These are phyloP conservation scores for Serendipita sp. DNA, from an alignment of 768 basidiomycete genomes.

Conservation along the genomic window DNA sequence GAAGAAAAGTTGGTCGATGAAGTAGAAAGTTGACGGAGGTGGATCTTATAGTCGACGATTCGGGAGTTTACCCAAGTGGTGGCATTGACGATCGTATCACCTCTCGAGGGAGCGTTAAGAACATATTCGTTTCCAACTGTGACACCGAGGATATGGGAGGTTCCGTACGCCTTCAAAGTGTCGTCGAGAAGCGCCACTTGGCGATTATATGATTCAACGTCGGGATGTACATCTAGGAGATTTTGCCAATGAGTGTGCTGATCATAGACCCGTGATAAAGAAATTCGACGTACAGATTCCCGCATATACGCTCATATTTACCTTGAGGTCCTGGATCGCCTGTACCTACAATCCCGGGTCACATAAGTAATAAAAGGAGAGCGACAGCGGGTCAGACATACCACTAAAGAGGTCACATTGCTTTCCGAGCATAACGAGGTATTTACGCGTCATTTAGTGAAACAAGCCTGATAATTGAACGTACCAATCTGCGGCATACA, in stretches of 20 bases:
- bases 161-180: not conserved
- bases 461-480: not conserved
- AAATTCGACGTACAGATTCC: not conserved
- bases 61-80: not conserved
- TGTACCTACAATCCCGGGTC: not conserved
- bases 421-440: not conserved
- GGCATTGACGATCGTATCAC: not conserved
- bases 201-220: not conserved
- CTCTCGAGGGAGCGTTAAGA: conserved; percentile 1
- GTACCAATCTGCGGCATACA: not conserved
- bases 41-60: not conserved
- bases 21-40: not conserved
- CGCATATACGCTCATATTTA: not conserved
- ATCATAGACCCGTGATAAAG: not conserved
- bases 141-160: not conserved
- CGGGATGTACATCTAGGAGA: not conserved
- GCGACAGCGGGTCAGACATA: not conserved
- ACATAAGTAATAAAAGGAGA: not conserved
- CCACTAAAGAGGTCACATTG: not conserved
- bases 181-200: not conserved
- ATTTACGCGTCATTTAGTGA: not conserved
- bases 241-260: not conserved
- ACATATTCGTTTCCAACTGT: conserved; percentile 3
- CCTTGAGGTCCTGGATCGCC: not conserved
- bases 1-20: not conserved